Conservation (phyloP, 805 yeast genomes). For the Scheffersomyces stipitis region DNA sequence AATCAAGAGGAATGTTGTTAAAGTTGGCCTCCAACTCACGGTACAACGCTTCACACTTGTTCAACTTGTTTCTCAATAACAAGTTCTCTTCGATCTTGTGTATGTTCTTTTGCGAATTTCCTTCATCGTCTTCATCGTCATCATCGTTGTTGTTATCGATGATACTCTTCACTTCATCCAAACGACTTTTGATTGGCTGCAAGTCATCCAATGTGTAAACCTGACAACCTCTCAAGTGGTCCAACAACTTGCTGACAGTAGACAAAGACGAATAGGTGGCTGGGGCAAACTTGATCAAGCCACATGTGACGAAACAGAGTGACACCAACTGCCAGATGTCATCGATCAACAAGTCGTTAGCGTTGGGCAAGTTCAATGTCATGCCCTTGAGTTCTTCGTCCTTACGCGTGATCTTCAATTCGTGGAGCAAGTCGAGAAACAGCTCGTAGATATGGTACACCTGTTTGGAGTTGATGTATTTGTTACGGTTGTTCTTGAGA, state of each 20-base stretch:
- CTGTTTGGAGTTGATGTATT: constrained; percentile 66
- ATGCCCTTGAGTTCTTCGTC: constrained; percentile 42
- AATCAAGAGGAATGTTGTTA: constrained; percentile 42
- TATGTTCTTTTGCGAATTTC: constrained; percentile 3
- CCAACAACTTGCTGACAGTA: constrained; percentile 81
- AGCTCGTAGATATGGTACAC: constrained; percentile 59
- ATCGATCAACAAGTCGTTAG: constrained; percentile 74
- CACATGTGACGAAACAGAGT: constrained; percentile 87
- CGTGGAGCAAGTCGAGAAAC: constrained; percentile 55
- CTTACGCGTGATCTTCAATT: constrained; percentile 53
- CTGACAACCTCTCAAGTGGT: constrained; percentile 76
- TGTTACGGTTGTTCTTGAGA: constrained; percentile 61
- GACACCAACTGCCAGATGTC: constrained; percentile 88
- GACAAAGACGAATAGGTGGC: constrained; percentile 89
- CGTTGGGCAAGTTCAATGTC: constrained; percentile 40
- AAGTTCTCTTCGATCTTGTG: constrained; percentile 58
- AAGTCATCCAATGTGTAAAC: constrained; percentile 85
- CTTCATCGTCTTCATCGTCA: constrained; percentile 13
- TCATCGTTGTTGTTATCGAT: constrained; percentile 32
- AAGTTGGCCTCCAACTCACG: constrained; percentile 52
- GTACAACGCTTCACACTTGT: constrained; percentile 60
- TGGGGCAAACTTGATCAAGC: constrained; percentile 85
- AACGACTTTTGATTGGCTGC: constrained; percentile 69
- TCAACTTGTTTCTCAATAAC: constrained; percentile 64
- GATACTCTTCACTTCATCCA: constrained; percentile 67